phyloP scores from a whole-genome alignment of 2,329 filamentous ascomycete genomes.

The Magnaporthales sp. region DNA sequence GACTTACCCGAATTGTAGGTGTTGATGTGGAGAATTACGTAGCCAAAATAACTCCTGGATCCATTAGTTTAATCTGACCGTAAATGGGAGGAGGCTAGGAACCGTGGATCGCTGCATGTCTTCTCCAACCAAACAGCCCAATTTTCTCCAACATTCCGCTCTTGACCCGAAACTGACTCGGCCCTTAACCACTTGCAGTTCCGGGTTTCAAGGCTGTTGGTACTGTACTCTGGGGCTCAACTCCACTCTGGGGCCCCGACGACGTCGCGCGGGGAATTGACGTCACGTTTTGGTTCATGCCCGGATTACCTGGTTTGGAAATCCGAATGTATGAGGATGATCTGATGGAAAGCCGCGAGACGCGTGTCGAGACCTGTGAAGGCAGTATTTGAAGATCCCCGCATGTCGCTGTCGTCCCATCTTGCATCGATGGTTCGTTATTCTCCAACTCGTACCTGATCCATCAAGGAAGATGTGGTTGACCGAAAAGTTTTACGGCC shows the following conservation, averaged over 20 bases:
- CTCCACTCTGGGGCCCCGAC: background rate
- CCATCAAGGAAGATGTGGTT: background rate
- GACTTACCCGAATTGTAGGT: background rate
- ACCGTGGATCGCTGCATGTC: background rate
- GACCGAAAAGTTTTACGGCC: conserved; percentile 46
- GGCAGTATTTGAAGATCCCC: background rate
- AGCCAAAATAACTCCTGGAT: background rate
- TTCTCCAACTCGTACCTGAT: background rate
- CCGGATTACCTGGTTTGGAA: background rate
- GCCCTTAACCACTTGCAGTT: background rate
- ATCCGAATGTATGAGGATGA: background rate
- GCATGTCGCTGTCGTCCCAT: background rate
- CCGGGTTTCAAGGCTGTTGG: background rate
- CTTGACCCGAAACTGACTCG: background rate
- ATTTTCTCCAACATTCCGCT: background rate
- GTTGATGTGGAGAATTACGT: no score
- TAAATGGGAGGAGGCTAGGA: background rate
- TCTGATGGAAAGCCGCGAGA: background rate
- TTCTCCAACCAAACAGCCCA: background rate
- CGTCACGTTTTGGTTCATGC: background rate
- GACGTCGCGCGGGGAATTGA: background rate
- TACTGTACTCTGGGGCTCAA: background rate
- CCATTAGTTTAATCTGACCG: background rate
- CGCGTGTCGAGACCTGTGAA: background rate
- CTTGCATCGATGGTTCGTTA: background rate